Evolutionary conservation across 2,329 filamentous ascomycete species (phyloP), one percentile per base, ranked within the genome.

Genomic region (Xylariaceae sp.): DNA sequence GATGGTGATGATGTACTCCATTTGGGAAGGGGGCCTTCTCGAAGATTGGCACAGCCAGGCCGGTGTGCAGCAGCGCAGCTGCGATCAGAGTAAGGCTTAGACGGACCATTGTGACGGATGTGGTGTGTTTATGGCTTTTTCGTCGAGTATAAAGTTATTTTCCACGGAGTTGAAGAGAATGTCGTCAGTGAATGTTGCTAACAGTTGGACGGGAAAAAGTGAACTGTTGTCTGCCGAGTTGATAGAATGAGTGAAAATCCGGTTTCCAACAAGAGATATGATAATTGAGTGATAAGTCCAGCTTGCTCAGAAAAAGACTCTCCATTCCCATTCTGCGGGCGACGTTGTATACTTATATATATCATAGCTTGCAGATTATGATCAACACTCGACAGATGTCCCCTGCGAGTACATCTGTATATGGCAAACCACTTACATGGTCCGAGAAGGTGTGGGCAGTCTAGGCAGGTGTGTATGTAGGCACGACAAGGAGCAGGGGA

Each of bases 31-130:
- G 52, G 33, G 38, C 41, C 32, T 48, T 48, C n/a, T 55, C 47
- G 19, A 49, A 48, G 11, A 52, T 15, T 2, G 55, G 55, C 31
- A 49, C 17, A 19, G 55, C 44, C 9, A 40, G 40, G 43, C 40
- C 47, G 18, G 22, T 44, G 15, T 55, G 55, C 31, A 54, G 44
- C n/a, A 58, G 45, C 9, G 45, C 51, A 1, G 49, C 49, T 14
- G 30, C 44, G 41, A 58, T 35, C 4, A 58, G 30, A 31, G 49
- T 42, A 40, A 58, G 38, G 5, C 42, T 50, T 18, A 56, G 38
- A 19, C 53, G 55, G 15, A 44, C 53, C 55, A 58, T 58, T 32
- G 48, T 49, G 36, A 33, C 11, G 6, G 32, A 12, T 14, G 12
- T 36, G 15, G 12, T 51, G 22, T 42, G 40, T 35, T 41, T 45